phyloP scores from a whole-genome alignment of 805 yeast species.

The Zygosaccharomyces siamensis region DNA sequence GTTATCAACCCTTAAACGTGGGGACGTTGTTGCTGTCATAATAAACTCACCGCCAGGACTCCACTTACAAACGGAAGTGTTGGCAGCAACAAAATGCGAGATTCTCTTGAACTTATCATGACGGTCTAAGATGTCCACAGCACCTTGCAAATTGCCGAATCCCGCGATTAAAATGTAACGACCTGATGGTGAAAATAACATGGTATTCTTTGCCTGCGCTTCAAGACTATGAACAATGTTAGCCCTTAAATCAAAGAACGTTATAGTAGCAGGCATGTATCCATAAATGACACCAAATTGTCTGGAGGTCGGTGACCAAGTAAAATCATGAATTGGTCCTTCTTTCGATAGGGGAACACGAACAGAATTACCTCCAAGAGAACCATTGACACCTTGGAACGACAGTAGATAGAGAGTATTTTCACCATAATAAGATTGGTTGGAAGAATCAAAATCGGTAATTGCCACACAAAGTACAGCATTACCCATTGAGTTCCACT shows the following conservation, averaged over 20 bases:
- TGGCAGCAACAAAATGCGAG: conserved; percentile 81
- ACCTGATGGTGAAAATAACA: conserved; percentile 90
- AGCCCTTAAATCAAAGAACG: conserved; percentile 93
- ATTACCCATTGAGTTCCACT: conserved; percentile 93
- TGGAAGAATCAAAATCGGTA: conserved; percentile 91
- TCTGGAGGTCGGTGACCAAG: conserved; percentile 94
- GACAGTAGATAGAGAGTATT: conserved; percentile 77
- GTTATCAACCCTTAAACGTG: conserved; percentile 94
- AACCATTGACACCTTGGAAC: conserved; percentile 49
- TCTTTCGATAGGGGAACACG: conserved; percentile 83
- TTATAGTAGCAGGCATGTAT: conserved; percentile 93
- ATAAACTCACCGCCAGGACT: conserved; percentile 93
- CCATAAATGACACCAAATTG: conserved; percentile 98
- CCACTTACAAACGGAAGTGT: conserved; percentile 97
- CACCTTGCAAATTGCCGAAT: conserved; percentile 95
- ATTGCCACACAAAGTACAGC: conserved; percentile 89
- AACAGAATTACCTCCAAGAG: conserved; percentile 87
- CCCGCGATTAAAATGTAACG: conserved; percentile 90
- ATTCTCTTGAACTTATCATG: conserved; percentile 77
- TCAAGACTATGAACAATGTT: conserved; percentile 79
- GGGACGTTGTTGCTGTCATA: conserved; percentile 94
- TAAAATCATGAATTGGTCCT: conserved; percentile 96
- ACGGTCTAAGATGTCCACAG: conserved; percentile 91
- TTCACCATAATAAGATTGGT: conserved; percentile 95
- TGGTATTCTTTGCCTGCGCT: conserved; percentile 82